Conservation (phyloP, 2,329 filamentous ascomycete species). For the Daldinia sp. region DNA sequence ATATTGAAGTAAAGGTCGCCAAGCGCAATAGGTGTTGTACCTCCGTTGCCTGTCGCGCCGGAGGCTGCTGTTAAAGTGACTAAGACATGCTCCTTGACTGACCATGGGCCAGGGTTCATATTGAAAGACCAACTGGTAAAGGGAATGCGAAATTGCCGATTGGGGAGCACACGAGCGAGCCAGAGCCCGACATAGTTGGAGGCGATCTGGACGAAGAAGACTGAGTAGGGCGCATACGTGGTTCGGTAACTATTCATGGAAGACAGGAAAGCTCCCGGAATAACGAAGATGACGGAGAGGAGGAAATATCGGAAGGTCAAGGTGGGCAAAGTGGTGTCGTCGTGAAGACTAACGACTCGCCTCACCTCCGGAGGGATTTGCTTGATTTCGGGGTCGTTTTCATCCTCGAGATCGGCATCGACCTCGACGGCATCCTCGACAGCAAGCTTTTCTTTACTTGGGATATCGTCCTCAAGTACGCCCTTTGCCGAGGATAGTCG, state of each 20-base stretch:
- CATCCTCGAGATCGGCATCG: conserved; percentile 45
- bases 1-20: conserved; percentile 65
- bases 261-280: conserved; percentile 65
- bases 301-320: conserved; percentile 69
- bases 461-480: background rate
- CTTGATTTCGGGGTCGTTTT: conserved; percentile 60
- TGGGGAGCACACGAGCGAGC: conserved; percentile 60
- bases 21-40: conserved; percentile 61
- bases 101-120: conserved; percentile 65
- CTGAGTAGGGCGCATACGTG: conserved; percentile 64
- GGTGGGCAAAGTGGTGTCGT: conserved; percentile 63
- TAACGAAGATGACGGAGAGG: conserved; percentile 62
- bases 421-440: conserved; percentile 40
- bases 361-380: conserved; percentile 65
- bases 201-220: conserved; percentile 69
- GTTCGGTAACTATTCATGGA: conserved; percentile 65
- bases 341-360: conserved; percentile 63
- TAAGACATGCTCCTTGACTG: conserved; percentile 65
- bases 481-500: conserved; percentile 4
- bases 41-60: conserved; percentile 61
- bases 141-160: conserved; percentile 56
- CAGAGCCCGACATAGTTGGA: conserved; percentile 63
- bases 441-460: conserved; percentile 32
- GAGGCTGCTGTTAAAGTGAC: conserved; percentile 63
- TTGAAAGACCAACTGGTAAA: conserved; percentile 58